Conservation (phyloP, 192 early-diverging fungal species). For the Backusella psychrophila region DNA sequence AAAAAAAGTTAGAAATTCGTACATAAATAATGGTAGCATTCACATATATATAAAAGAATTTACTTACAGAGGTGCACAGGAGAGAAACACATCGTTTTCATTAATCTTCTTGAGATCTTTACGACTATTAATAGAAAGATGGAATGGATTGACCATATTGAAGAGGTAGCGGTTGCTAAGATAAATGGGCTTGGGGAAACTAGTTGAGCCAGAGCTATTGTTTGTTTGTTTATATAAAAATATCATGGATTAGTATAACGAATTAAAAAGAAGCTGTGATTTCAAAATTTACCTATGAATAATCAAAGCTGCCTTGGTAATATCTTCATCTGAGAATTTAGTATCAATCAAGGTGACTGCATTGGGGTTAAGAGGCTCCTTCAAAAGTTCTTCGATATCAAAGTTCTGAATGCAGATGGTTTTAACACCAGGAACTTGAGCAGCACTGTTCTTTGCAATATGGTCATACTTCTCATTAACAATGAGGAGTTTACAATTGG, state of each 20-base stretch:
- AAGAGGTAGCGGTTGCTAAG: not conserved
- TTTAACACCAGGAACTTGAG: not conserved
- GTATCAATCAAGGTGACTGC: not conserved
- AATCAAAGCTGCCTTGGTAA: not conserved
- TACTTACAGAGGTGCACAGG: slow-evolving; percentile 11
- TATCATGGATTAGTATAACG: not conserved
- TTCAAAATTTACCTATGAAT: not conserved
- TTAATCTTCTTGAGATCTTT: not conserved
- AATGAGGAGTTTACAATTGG: not conserved
- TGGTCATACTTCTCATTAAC: not conserved
- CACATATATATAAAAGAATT: not conserved
- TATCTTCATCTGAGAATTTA: not conserved
- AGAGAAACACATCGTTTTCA: not conserved
- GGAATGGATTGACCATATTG: not conserved
- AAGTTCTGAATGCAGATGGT: not conserved
- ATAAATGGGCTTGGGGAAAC: slow-evolving; percentile 8
- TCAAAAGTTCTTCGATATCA: not conserved
- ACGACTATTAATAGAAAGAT: not conserved
- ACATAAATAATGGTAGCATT: not conserved
- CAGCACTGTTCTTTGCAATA: not conserved
- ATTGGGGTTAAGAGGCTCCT: not conserved
- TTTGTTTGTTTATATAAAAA: not conserved
- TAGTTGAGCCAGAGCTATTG: slow-evolving; percentile 6
- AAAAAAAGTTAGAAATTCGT: not conserved
- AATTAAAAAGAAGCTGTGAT: not conserved